Evolutionary conservation across 2,329 filamentous ascomycete genomes (phyloP).

Genomic region (Colletotrichum graminicola): DNA sequence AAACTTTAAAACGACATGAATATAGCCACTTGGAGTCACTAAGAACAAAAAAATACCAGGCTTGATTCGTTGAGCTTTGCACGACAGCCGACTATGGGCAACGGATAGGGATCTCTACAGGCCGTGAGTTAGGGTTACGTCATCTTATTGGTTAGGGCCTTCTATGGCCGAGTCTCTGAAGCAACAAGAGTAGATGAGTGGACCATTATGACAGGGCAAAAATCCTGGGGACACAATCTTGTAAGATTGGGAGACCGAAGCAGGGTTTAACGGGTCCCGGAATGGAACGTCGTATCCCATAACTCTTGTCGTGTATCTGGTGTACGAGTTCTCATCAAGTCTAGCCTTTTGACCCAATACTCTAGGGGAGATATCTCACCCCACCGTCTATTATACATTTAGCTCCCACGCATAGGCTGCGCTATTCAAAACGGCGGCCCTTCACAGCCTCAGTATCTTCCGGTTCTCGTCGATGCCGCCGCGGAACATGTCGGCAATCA

Average conservation of each 20-base stretch:
- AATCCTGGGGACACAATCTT: background rate
- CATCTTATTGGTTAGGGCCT: no score
- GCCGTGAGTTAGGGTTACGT: no score
- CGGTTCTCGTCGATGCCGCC: constrained; percentile 73
- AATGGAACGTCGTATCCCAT: background rate
- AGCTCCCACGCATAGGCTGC: background rate
- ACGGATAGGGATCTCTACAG: background rate
- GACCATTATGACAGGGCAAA: background rate
- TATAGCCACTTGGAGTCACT: background rate
- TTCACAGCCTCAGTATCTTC: constrained; percentile 62
- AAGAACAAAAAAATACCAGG: background rate
- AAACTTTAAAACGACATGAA: background rate
- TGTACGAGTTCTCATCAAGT: background rate
- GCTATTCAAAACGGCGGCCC: no score
- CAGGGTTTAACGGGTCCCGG: background rate
- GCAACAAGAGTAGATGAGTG: no score
- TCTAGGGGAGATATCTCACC: background rate
- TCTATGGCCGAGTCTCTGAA: no score
- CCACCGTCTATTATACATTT: constrained; percentile 9
- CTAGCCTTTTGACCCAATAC: background rate
- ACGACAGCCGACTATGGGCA: background rate
- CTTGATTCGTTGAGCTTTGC: background rate
- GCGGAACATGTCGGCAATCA: constrained; percentile 79
- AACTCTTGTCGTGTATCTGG: background rate
- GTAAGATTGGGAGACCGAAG: background rate